These are phyloP conservation scores for Hemerocallis citrina DNA, from an alignment of 106 monocot species.

Conservation along the genomic window DNA sequence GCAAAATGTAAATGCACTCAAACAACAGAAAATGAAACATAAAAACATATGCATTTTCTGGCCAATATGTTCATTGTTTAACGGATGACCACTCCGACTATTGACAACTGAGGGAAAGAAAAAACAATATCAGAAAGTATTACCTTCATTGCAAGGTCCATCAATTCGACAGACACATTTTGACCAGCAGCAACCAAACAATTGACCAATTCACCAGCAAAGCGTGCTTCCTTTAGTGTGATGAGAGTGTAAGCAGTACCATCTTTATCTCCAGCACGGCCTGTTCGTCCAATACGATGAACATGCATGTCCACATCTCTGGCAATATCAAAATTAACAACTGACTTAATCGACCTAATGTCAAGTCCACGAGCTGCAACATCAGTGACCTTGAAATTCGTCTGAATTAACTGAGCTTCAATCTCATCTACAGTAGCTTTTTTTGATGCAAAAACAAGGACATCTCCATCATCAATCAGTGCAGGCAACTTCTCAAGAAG, in stretches of 20 bases:
- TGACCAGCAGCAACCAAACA: conserved; percentile 70
- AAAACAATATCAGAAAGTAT: background rate
- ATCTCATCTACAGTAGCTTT: conserved; percentile 69
- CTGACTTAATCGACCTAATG: conserved; percentile 73
- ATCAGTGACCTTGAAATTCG: conserved; percentile 61
- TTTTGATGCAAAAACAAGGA: conserved; percentile 73
- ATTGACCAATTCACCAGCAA: conserved; percentile 73
- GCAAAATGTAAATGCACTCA: background rate
- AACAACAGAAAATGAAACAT: no score
- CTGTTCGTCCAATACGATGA: conserved; percentile 80
- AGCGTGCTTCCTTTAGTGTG: conserved; percentile 67
- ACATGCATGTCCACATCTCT: conserved; percentile 86
- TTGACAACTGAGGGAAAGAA: no score
- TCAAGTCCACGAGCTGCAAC: conserved; percentile 85
- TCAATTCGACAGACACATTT: conserved; percentile 59
- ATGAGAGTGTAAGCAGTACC: conserved; percentile 71
- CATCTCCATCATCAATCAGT: conserved; percentile 74
- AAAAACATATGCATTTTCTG: no score
- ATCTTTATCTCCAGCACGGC: conserved; percentile 85
- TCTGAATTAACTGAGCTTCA: conserved; percentile 42
- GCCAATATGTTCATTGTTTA: no score
- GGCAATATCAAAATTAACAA: conserved; percentile 79
- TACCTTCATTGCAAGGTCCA: conserved; percentile 88
- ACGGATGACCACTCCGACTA: no score
- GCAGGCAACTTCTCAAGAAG: conserved; percentile 50